Evolutionary conservation across 1,139 yeast genomes (phyloP), one percentile per base, ranked within the genome.

Genomic region (Pichia sp.): DNA sequence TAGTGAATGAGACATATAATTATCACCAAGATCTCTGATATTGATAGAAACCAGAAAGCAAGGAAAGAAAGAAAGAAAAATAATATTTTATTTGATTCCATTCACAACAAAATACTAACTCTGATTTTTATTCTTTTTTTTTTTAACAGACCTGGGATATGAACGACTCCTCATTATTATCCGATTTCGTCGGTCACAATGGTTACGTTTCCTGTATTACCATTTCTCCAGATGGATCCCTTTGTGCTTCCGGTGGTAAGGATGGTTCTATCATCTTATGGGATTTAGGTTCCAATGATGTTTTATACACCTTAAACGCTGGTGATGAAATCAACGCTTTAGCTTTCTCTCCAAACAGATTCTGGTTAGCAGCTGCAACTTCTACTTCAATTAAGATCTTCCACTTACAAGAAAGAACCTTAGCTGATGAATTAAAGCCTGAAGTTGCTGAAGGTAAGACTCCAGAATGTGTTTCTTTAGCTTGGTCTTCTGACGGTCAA

Each of bases 401-500:
- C 87, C 88, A 89, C 82, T 83, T 91, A 70, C 95, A 88, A 77
- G 91, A 86, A 76, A 84, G 95, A 76, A 75, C 76, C 63, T 78
- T 89, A 70, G 88, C 89, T 74, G 98, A 91, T 68, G 97, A 91
- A 79, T 86, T 91, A 75, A 88, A 85, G 78, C 96, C 97, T 68
- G 98, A 91, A 77, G 86, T 87, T 66, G 86, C 93, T 66, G 80
- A 81, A 74, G 89, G 95, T 62, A 86, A 87, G 79, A 96, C 87
- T 76, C 98, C 98, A 69, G 95, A 88, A 74, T 94, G 95, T 69
- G 77, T 91, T 70, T 89, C 97, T 59, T 83, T 91, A 69, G 88
- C 96, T 69, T 91, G 99, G 99, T 89, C 97, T 64, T 94, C 96
- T 72, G 98, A 91, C 65, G 98, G 98, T 72, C 97, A 89, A 80